These are phyloP conservation scores for Clitopilus passeckerianus DNA, from an alignment of 768 basidiomycete genomes.

Conservation along the genomic window DNA sequence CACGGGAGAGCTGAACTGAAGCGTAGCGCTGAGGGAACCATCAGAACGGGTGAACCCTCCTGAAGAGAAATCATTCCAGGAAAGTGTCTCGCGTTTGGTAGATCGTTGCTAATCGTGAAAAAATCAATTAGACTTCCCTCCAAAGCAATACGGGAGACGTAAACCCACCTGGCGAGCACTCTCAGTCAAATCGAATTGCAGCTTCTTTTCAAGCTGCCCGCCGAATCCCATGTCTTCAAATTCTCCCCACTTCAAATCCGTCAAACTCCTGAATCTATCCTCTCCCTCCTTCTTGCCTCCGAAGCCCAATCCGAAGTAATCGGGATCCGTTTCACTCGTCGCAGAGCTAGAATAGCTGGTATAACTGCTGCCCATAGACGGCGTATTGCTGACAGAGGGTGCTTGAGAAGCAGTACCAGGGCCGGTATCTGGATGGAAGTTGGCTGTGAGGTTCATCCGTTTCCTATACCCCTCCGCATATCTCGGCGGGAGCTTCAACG, in stretches of 20 bases:
- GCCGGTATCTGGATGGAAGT: slow-evolving; percentile 50
- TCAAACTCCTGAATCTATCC: slow-evolving; percentile 73
- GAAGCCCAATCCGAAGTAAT: slow-evolving; percentile 31
- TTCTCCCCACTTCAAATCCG: slow-evolving; percentile 88
- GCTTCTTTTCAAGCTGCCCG: slow-evolving; percentile 54
- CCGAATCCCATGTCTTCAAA: slow-evolving; percentile 86
- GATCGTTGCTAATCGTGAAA: slow-evolving; percentile 43
- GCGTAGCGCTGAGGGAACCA: slow-evolving; percentile 68
- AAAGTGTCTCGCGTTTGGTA: slow-evolving; percentile 77
- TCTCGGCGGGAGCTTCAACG: slow-evolving; percentile 54
- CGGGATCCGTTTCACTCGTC: slow-evolving; percentile 24
- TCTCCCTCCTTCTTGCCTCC: slow-evolving; percentile 39
- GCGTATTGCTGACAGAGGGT: slow-evolving; percentile 20
- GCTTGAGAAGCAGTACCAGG: slow-evolving; percentile 19
- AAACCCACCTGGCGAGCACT: slow-evolving; percentile 59
- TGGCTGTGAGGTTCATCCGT: slow-evolving; percentile 62
- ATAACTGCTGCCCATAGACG: slow-evolving; percentile 27
- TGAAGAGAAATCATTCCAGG: slow-evolving; percentile 87
- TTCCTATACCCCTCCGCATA: slow-evolving; percentile 77
- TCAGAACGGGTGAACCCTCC: slow-evolving; percentile 81
- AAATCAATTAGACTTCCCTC: not conserved
- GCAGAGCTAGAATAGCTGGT: slow-evolving; percentile 33
- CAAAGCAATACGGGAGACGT: slow-evolving; percentile 3
- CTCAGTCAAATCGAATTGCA: slow-evolving; percentile 93
- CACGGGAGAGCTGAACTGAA: slow-evolving; percentile 67